Evolutionary conservation across 2,329 filamentous ascomycete species (phyloP), one percentile per base, ranked within the genome.

Genomic region (Sporothrix brasiliensis): DNA sequence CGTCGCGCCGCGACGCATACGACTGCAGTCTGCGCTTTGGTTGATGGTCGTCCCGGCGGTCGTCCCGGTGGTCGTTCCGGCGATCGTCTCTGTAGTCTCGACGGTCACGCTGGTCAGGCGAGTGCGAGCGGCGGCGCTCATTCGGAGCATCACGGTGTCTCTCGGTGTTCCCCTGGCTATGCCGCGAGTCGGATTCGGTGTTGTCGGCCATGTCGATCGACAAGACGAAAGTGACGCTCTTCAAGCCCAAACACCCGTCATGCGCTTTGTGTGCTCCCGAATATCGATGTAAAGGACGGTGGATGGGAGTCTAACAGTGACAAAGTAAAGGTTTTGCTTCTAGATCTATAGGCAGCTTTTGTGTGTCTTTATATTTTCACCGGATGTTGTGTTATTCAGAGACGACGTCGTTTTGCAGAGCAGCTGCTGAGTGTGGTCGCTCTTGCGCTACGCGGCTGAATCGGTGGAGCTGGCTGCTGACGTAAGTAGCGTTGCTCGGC

Each of bases 51-150:
- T 71, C 44, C 9, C 56, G 49, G 5, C 49, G 34, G 7, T 67
- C 65, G 11, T 54, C 68, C 27, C 68, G 19, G 5, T 50, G 68
- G 7, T 68, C 69, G 24, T 67, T 65, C 9, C 41, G 21, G 14
- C 67, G 41, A 10, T 21, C 67, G 3, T 60, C 69, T 39, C 60
- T 49, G 34, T 34, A 7, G 34, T 66, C 68, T 3, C 50, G 68
- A 11, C 41, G 58, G 24, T 66, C 60, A 9, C 39, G 68, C n/a
- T 47, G 58, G 19, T 67, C 68, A 9, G 70, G 70, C 27, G 71
- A 70, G 13, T 52, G 63, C 14, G 71, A 68, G 34, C 71, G 68
- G 16, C 66, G 69, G 39, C 68, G 49, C 41, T 70, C 68, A n/a
- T 27, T 49, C 19, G 6, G 16, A 10, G 21, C 14, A 2, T 50